Conservation (phyloP, 2,329 filamentous ascomycete genomes). For the Annulohypoxylon truncatum region DNA sequence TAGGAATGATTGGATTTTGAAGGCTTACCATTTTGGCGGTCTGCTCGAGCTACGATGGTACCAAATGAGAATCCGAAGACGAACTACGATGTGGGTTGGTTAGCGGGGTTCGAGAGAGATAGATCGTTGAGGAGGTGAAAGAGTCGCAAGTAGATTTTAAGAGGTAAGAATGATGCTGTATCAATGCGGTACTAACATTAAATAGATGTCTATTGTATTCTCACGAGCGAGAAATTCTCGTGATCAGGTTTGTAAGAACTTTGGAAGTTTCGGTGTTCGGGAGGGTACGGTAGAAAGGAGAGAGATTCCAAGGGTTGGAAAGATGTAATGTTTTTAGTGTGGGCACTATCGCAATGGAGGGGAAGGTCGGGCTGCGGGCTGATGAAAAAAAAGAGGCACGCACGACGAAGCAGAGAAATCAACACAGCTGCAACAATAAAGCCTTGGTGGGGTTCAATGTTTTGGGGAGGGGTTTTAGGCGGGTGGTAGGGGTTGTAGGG, state of each 20-base stretch:
- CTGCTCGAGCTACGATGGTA: slow-evolving; percentile 36
- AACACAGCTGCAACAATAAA: slow-evolving; percentile 33
- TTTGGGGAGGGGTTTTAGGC: slow-evolving; percentile 19
- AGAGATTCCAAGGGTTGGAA: slow-evolving; percentile 26
- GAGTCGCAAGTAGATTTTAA: slow-evolving; percentile 11
- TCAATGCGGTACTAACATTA: slow-evolving; percentile 36
- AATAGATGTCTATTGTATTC: slow-evolving; percentile 16
- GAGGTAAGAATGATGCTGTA: slow-evolving; percentile 16
- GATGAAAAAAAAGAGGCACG: slow-evolving; percentile 39
- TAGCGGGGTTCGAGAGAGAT: slow-evolving; percentile 42
- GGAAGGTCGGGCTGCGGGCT: slow-evolving; percentile 44
- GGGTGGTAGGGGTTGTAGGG: slow-evolving; percentile 3
- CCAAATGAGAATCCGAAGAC: slow-evolving; percentile 41
- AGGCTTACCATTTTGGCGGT: slow-evolving; percentile 49
- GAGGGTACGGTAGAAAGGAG: slow-evolving; percentile 37
- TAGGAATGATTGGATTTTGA: slow-evolving; percentile 12
- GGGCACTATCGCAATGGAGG: slow-evolving; percentile 51
- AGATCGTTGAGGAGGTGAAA: neutral
- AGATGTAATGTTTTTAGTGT: slow-evolving; percentile 47
- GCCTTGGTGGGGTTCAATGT: slow-evolving; percentile 44
- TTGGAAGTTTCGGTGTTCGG: slow-evolving; percentile 15
- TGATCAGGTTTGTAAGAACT: slow-evolving; percentile 26
- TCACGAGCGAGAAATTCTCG: slow-evolving; percentile 20
- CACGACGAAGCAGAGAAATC: slow-evolving; percentile 34
- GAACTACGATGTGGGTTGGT: slow-evolving; percentile 46